These are phyloP conservation scores for Zostera marina DNA, from an alignment of 116 monocot genomes.

Conservation along the genomic window DNA sequence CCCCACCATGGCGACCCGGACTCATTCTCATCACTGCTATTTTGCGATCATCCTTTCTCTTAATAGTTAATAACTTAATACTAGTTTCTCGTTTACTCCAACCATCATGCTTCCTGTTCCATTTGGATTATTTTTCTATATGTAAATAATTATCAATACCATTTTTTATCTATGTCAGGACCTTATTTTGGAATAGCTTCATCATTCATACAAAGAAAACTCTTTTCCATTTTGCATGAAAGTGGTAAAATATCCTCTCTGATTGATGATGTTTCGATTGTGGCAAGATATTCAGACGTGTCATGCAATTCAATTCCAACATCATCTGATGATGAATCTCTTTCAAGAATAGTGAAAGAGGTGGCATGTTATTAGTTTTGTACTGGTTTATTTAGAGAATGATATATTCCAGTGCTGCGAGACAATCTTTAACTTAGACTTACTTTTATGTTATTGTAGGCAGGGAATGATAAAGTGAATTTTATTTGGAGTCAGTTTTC, in stretches of 20 bases:
- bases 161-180: constrained; percentile 25
- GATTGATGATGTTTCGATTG: constrained; percentile 48
- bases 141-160: not conserved
- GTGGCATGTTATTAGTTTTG: constrained; percentile 10
- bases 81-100: no score
- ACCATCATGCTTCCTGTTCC: no score
- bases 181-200: constrained; percentile 73
- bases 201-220: constrained; percentile 34
- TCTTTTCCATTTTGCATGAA: constrained; percentile 53
- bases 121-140: no score
- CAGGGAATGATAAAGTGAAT: constrained; percentile 57
- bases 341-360: constrained; percentile 70
- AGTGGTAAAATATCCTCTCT: constrained; percentile 68
- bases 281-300: constrained; percentile 80
- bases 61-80: no score
- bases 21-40: no score
- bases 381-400: no score
- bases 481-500: constrained; percentile 93
- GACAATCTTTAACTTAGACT: not conserved
- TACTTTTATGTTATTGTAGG: constrained; percentile 20
- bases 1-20: no score
- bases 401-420: not conserved
- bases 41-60: no score
- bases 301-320: constrained; percentile 73
- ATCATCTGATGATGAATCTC: constrained; percentile 64